Evolutionary conservation across 2,329 filamentous ascomycete species (phyloP), one percentile per base, ranked within the genome.

Genomic region (Hirsutella rhossiliensis): DNA sequence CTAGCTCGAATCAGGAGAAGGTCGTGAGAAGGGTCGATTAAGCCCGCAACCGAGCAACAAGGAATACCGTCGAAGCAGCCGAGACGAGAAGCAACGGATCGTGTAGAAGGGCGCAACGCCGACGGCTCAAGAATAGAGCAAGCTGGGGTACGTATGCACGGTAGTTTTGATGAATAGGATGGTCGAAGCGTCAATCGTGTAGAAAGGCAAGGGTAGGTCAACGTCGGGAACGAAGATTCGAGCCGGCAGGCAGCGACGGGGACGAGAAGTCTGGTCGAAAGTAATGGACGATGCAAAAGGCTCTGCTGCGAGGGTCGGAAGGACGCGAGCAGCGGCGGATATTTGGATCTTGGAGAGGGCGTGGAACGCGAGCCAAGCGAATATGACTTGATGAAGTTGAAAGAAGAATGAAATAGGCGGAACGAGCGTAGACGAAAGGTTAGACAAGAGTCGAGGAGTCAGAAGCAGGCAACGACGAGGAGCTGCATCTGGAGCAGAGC

Each of bases 341-440:
- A 18, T 19, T 18, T 37, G 34, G 34, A 37, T 37, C 15, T 5
- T 37, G 34, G 15, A 19, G 34, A 15, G n/a, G 34, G 11, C 34
- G 4, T 17, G 34, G 34, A 18, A 15, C 12, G 11, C 37, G 13
- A 38, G 37, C 37, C 19, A 17, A 38, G 37, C 11, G 19, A 13
- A 23, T 20, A n/a, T 28, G 20, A 29, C 13, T 29, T 9, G 19
- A 9, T 6, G n/a, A 28, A 30, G 12, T 18, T 29, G 38, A n/a
- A 17, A 55, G 47, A 55, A 56, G 50, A 52, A 59, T 56, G 52
- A 54, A 59, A 58, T 45, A 53, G 46, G 47, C 45, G 48, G 53
- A 62, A 60, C 50, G 58, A 61, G 52, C 46, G 59, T 59, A 54
- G 54, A 54, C 30, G 52, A 55, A 49, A 52, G 56, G 49, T 34